A percentile compares a stretch with the other conserved stretches of the same genome.
phyloP scores from a whole-genome alignment of 176 grass and related monocot genomes.

The Eragrostis curvula region DNA sequence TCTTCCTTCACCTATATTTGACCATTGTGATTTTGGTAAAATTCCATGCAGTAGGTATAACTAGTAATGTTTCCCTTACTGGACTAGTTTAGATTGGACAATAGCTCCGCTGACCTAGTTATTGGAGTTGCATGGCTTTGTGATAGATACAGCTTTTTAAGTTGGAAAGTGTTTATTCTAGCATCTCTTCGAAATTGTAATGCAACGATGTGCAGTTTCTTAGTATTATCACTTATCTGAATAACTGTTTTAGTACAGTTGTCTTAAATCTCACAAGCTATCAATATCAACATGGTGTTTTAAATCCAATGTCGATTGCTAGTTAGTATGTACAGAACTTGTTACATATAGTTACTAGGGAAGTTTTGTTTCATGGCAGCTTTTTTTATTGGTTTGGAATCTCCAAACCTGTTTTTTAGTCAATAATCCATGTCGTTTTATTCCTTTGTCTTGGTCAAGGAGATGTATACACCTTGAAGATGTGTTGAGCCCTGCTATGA shows the following conservation, averaged over 20 bases:
- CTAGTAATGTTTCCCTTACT: neutral
- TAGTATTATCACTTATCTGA: neutral
- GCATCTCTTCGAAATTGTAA: neutral
- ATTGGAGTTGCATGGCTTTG: neutral
- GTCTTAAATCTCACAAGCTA: neutral
- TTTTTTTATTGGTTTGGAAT: neutral
- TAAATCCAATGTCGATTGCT: neutral
- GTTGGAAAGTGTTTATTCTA: constrained; percentile 8
- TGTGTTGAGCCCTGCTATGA: neutral
- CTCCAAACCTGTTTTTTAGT: neutral
- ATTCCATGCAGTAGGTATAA: neutral
- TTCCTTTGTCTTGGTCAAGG: neutral
- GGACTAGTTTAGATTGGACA: neutral
- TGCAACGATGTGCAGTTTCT: neutral
- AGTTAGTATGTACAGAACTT: constrained; percentile 11
- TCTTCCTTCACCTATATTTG: constrained; percentile 3
- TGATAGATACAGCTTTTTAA: neutral
- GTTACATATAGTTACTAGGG: neutral
- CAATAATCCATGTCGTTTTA: neutral
- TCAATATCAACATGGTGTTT: neutral
- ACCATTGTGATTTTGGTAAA: constrained; percentile 9
- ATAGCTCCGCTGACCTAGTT: neutral
- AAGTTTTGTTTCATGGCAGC: neutral
- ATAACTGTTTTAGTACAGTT: neutral
- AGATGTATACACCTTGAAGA: neutral